phyloP scores from a whole-genome alignment of 2,329 filamentous ascomycete species.

The Diaporthe ampelina region DNA sequence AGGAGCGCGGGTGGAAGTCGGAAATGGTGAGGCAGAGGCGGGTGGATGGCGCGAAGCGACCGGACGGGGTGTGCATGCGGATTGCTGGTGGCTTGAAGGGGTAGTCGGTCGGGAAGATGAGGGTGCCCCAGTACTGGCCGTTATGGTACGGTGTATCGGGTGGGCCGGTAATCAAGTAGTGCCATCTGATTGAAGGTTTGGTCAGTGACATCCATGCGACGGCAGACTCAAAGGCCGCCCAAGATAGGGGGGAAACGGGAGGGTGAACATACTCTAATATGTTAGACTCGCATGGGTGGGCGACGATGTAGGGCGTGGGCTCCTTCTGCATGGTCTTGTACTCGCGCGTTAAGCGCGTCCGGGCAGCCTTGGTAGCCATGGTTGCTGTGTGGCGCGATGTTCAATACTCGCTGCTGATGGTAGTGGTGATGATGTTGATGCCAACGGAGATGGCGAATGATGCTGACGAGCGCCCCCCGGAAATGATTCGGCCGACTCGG shows the following conservation, averaged over 20 bases:
- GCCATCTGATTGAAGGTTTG: conserved; percentile 72
- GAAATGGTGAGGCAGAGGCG: conserved; percentile 95
- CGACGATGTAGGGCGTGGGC: conserved; percentile 89
- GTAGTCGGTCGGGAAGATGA: conserved; percentile 96
- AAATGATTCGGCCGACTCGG: conserved; percentile 17
- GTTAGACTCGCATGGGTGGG: conserved; percentile 90
- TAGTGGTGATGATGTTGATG: background rate
- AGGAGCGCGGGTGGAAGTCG: conserved; percentile 97
- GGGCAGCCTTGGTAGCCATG: conserved; percentile 43
- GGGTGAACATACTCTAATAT: conserved; percentile 81
- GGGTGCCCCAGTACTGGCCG: conserved; percentile 98
- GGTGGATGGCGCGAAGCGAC: conserved; percentile 93
- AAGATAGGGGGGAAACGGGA: background rate
- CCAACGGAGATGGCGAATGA: conserved; percentile 16
- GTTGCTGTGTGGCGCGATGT: background rate
- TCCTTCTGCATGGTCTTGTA: conserved; percentile 77
- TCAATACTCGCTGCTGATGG: background rate
- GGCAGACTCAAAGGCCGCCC: background rate
- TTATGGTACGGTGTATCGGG: conserved; percentile 93
- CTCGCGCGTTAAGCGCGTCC: conserved; percentile 66
- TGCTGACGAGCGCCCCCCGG: conserved; percentile 12
- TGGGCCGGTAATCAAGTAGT: conserved; percentile 95
- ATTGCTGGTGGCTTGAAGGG: conserved; percentile 97
- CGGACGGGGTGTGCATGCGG: conserved; percentile 97
- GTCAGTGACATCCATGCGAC: conserved; percentile 38